Evolutionary conservation across 805 yeast genomes (phyloP).

Genomic region (Brettanomyces sp.): DNA sequence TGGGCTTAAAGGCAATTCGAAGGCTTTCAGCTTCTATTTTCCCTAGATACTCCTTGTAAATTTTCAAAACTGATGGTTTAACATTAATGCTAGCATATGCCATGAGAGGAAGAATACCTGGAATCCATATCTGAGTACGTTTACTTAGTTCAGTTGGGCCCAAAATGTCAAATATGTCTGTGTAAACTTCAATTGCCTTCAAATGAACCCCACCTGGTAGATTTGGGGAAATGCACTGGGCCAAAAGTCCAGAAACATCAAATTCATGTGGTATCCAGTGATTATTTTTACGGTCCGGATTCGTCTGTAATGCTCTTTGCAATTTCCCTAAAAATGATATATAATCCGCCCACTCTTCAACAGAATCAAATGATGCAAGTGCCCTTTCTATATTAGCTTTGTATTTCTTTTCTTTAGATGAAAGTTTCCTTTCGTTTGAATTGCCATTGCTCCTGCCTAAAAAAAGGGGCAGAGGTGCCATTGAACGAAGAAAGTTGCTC

Average conservation of each 20-base stretch:
- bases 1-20: slow-evolving; percentile 52
- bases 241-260: slow-evolving; percentile 59
- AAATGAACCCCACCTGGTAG: slow-evolving; percentile 95
- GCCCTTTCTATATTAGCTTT: slow-evolving; percentile 63
- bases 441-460: slow-evolving; percentile 9
- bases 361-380: slow-evolving; percentile 63
- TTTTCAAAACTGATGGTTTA: slow-evolving; percentile 62
- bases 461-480: slow-evolving; percentile 22
- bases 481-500: slow-evolving; percentile 14
- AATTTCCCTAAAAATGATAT: slow-evolving; percentile 80
- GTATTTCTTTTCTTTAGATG: slow-evolving; percentile 62
- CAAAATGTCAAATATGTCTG: slow-evolving; percentile 54
- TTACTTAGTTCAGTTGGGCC: slow-evolving; percentile 44
- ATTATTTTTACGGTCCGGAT: slow-evolving; percentile 28
- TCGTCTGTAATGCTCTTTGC: slow-evolving; percentile 56
- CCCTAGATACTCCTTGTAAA: slow-evolving; percentile 49
- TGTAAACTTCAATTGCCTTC: slow-evolving; percentile 74
- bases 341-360: slow-evolving; percentile 97
- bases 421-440: slow-evolving; percentile 25
- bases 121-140: slow-evolving; percentile 72
- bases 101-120: slow-evolving; percentile 85
- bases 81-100: slow-evolving; percentile 84
- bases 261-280: slow-evolving; percentile 61
- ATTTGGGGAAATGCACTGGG: slow-evolving; percentile 70
- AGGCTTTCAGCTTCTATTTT: slow-evolving; percentile 40